Percentiles rank a stretch among this genome's conserved stretches.
Conservation (phyloP, 2,329 filamentous ascomycete genomes). For the Ascochyta viciae-villosae region DNA sequence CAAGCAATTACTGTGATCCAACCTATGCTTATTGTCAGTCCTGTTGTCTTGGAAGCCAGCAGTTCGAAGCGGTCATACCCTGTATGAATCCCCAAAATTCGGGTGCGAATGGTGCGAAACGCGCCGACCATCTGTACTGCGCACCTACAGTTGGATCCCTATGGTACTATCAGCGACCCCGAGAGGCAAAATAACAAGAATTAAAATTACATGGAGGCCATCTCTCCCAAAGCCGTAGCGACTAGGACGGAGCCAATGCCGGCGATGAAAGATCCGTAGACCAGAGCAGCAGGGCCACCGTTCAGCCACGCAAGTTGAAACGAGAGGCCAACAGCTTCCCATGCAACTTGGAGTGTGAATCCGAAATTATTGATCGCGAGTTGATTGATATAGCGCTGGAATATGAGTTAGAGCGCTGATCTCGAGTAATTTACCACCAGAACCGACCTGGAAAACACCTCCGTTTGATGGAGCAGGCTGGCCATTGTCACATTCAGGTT, state of each 20-base stretch:
- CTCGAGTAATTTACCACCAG: too few species aligned
- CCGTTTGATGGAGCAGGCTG: too few species aligned
- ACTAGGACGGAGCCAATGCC: conserved; percentile 36
- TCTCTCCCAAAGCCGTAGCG: conserved; percentile 41
- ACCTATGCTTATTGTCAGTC: conserved; percentile 29
- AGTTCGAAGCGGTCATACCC: conserved; percentile 19
- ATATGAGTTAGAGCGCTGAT: too few species aligned
- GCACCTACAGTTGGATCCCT: conserved; percentile 44
- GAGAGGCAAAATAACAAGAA: too few species aligned
- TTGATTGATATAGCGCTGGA: conserved; percentile 36
- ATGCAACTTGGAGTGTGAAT: conserved; percentile 33
- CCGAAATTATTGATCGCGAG: conserved; percentile 34
- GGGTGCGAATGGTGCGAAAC: conserved; percentile 26
- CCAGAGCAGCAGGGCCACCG: conserved; percentile 39
- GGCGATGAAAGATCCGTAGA: conserved; percentile 39
- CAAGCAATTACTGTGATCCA: conserved; percentile 52
- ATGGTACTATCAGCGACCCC: too few species aligned
- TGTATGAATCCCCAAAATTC: conserved; percentile 40
- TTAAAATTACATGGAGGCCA: conserved; percentile 37
- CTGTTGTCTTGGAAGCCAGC: too few species aligned
- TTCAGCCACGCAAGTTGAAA: conserved; percentile 38
- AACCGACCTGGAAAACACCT: too few species aligned
- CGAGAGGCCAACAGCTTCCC: conserved; percentile 36
- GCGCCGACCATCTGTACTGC: conserved; percentile 43
- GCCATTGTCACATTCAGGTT: too few species aligned